phyloP scores from a whole-genome alignment of 1,284 basidiomycete species.

The Sporisorium scitamineum region DNA sequence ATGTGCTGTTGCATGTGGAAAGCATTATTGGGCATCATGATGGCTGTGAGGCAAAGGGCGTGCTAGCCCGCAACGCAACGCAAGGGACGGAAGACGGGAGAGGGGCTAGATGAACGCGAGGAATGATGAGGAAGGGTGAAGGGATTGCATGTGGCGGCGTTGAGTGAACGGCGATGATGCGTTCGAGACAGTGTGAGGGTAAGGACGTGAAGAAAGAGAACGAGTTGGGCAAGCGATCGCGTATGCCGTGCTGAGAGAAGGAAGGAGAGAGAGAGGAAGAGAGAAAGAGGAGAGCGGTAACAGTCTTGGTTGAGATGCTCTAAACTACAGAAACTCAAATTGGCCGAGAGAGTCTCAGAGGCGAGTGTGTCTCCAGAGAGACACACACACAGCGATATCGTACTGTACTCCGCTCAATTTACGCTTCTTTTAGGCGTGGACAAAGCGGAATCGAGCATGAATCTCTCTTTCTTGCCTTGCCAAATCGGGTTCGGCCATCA shows the following conservation, averaged over 20 bases:
- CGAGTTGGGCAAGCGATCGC: no score
- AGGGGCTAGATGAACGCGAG: not conserved
- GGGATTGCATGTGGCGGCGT: not conserved
- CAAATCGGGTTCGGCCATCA: no score
- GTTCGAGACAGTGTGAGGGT: not conserved
- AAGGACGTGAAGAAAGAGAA: not conserved
- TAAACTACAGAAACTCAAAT: no score
- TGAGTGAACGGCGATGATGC: not conserved
- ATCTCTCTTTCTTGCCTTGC: no score
- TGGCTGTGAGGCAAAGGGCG: slow-evolving; percentile 4
- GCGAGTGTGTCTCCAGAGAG: no score
- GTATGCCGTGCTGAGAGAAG: no score
- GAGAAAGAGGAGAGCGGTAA: no score
- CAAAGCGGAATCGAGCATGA: not conserved
- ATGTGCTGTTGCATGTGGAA: slow-evolving; percentile 42
- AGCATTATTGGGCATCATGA: slow-evolving; percentile 47
- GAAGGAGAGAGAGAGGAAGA: not conserved
- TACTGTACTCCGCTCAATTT: no score
- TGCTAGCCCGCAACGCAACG: not conserved
- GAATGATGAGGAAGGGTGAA: not conserved
- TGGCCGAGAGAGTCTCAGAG: no score
- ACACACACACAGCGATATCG: no score
- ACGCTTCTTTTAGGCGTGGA: not conserved
- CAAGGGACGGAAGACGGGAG: not conserved
- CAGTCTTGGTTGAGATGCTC: no score